These are phyloP conservation scores for Aphanomyces cochlioides DNA, from an alignment of 352 stramenopile species.

Conservation along the genomic window DNA sequence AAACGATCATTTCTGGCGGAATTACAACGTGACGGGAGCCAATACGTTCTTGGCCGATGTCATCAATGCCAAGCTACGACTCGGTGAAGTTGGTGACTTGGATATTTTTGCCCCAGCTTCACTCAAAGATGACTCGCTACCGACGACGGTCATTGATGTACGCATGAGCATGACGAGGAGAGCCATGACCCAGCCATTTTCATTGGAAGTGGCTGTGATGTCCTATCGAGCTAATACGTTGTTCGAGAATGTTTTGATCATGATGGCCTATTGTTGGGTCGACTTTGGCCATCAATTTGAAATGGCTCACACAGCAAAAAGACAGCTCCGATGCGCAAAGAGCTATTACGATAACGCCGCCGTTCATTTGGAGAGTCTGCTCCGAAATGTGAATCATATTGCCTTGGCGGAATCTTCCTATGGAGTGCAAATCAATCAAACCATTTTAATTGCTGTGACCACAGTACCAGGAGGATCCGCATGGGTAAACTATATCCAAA, in stretches of 20 bases:
- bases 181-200: neutral
- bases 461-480: neutral
- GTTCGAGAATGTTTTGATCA: neutral
- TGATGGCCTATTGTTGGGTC: slow-evolving; percentile 25
- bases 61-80: no score
- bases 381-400: slow-evolving; percentile 8
- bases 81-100: no score
- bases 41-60: no score
- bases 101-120: no score
- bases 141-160: neutral
- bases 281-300: neutral
- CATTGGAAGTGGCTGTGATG: neutral
- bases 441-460: neutral
- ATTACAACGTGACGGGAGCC: no score
- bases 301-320: slow-evolving; percentile 15
- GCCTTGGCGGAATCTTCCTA: neutral
- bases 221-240: neutral
- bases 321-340: neutral
- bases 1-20: no score
- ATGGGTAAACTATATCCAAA: neutral
- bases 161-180: no score
- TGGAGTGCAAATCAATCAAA: neutral
- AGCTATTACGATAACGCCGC: slow-evolving; percentile 12
- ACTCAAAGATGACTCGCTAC: neutral
- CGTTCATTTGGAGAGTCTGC: slow-evolving; percentile 18